These are phyloP conservation scores for Arthrobotrys pseudoclavata DNA, from an alignment of 2,329 filamentous ascomycete species.

Conservation along the genomic window DNA sequence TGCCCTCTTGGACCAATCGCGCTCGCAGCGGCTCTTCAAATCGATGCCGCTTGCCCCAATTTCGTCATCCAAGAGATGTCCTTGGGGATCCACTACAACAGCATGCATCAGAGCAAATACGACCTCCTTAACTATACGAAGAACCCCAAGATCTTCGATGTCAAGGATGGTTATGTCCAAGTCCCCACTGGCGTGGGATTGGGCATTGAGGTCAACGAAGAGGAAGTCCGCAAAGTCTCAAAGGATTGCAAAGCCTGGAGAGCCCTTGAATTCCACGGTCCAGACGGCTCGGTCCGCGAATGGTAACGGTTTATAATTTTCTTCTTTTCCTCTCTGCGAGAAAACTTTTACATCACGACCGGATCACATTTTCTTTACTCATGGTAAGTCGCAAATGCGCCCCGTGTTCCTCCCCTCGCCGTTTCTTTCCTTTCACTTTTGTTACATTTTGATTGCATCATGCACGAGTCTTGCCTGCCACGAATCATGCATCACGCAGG, in stretches of 20 bases:
- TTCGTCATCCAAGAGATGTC: constrained; percentile 85
- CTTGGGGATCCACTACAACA: constrained; percentile 83
- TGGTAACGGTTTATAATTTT: constrained; percentile 70
- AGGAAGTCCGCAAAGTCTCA: constrained; percentile 73
- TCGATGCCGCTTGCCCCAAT: constrained; percentile 74
- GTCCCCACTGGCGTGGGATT: constrained; percentile 74
- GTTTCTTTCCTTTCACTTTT: constrained; percentile 42
- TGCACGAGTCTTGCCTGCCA: constrained; percentile 51
- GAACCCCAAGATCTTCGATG: constrained; percentile 75
- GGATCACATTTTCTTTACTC: constrained; percentile 40
- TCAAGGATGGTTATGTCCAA: constrained; percentile 76
- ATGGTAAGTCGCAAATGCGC: constrained; percentile 34
- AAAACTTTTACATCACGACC: constrained; percentile 15
- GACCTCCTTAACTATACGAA: constrained; percentile 77
- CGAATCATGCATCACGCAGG: constrained; percentile 55
- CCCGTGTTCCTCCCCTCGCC: constrained; percentile 15
- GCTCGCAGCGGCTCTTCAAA: constrained; percentile 78
- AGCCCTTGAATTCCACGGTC: constrained; percentile 76
- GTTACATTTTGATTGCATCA: constrained; percentile 53
- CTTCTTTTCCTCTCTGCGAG: constrained; percentile 13
- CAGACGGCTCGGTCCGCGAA: constrained; percentile 76
- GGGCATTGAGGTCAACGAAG: constrained; percentile 80
- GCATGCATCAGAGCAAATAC: constrained; percentile 71
- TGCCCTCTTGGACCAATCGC: constrained; percentile 81
- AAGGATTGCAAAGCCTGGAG: constrained; percentile 74